Conservation (phyloP, 164 flowering plant genomes). For the Umbellularia californica region DNA sequence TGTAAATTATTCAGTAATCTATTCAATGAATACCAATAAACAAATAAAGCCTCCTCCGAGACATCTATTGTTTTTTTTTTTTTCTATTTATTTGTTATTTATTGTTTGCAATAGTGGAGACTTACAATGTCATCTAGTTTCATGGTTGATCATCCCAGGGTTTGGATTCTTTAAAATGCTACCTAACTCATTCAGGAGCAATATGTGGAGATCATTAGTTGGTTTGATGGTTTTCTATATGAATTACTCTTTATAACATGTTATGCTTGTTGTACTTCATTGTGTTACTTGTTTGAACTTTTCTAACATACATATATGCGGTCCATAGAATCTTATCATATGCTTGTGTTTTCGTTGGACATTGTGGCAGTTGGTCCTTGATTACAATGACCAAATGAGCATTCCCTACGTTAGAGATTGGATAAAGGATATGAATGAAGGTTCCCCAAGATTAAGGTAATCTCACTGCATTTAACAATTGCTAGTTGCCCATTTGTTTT, state of each 20-base stretch:
- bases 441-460: slow-evolving; percentile 42
- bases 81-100: not conserved
- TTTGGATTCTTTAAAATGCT: not conserved
- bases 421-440: slow-evolving; percentile 25
- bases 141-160: not conserved
- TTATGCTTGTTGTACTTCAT: not conserved
- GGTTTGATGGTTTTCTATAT: not conserved
- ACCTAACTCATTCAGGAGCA: not conserved
- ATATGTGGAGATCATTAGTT: not conserved
- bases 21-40: too few species aligned
- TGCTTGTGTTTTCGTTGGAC: not conserved
- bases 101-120: not conserved
- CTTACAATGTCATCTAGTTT: not conserved
- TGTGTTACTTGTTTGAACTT: not conserved
- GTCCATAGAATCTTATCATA: too few species aligned
- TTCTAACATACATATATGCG: not conserved
- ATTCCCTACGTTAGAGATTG: slow-evolving; percentile 56
- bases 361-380: slow-evolving; percentile 45
- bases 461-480: not conserved
- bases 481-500: not conserved
- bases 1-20: too few species aligned
- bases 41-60: too few species aligned
- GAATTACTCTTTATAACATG: too few species aligned
- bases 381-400: slow-evolving; percentile 63
- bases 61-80: not conserved